Evolutionary conservation across 164 flowering plant genomes (phyloP).

Genomic region (Kalanchoe fedtschenkoi): DNA sequence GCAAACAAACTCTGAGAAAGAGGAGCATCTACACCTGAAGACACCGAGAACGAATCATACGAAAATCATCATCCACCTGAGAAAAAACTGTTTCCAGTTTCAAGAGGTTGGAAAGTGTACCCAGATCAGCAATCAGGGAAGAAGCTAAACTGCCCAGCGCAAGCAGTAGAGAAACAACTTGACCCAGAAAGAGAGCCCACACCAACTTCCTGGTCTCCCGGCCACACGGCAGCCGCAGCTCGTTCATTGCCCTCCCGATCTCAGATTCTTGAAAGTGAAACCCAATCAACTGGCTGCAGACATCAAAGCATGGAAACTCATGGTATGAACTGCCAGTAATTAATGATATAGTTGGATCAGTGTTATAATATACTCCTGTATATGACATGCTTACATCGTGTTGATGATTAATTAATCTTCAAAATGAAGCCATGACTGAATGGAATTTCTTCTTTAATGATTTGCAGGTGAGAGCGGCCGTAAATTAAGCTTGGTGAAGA

Average conservation of each 20-base stretch:
- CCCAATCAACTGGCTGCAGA: background rate
- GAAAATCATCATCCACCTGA: background rate
- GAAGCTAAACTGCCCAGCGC: conserved; percentile 40
- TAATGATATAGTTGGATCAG: background rate
- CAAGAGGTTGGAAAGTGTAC: conserved; percentile 13
- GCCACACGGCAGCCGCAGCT: background rate
- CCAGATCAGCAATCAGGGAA: conserved; percentile 39
- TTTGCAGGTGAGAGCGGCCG: background rate
- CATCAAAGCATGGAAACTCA: background rate
- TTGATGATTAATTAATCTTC: background rate
- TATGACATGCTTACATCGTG: background rate
- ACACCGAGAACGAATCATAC: background rate
- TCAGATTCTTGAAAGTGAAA: no score
- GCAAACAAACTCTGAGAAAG: conserved; percentile 41
- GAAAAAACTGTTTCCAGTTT: background rate
- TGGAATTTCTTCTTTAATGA: background rate
- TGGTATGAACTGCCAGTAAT: background rate
- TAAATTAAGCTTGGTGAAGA: background rate
- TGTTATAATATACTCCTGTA: no score
- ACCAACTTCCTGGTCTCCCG: background rate
- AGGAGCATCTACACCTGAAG: conserved; percentile 61
- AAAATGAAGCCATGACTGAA: no score
- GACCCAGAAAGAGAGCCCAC: conserved; percentile 36
- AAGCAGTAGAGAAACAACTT: conserved; percentile 38
- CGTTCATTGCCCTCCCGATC: no score